Evolutionary conservation across 2,329 filamentous ascomycete genomes (phyloP).

Genomic region (Pseudogymnoascus sp.): DNA sequence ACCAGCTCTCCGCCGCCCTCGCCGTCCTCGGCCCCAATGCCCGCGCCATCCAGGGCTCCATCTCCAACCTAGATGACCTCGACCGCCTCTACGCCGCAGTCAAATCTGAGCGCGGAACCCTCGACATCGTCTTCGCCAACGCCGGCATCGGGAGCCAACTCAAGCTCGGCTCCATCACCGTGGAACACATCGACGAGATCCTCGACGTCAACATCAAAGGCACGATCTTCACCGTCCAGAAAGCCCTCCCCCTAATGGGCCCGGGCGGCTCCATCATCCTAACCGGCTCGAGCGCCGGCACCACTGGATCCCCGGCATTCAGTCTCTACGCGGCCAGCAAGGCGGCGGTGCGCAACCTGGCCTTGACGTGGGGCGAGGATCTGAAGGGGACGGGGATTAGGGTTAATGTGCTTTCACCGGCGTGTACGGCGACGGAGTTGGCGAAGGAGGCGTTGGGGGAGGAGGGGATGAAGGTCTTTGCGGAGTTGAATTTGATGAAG

Average conservation of each 20-base stretch:
- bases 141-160: conserved; percentile 17
- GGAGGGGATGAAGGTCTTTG: conserved; percentile 15
- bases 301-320: conserved; percentile 15
- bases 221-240: conserved; percentile 30
- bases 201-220: conserved; percentile 30
- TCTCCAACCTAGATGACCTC: conserved; percentile 18
- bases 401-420: conserved; percentile 20
- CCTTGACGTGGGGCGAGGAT: conserved; percentile 14
- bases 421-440: conserved; percentile 19
- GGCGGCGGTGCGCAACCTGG: conserved; percentile 18
- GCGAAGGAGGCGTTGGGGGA: conserved; percentile 16
- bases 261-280: conserved; percentile 18
- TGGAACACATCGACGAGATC: conserved; percentile 20
- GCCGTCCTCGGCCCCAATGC: conserved; percentile 17
- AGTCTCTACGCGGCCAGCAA: conserved; percentile 19
- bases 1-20: conserved; percentile 16
- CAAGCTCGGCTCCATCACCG: conserved; percentile 18
- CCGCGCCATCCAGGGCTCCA: conserved; percentile 16
- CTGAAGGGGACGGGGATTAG: conserved; percentile 19
- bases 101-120: conserved; percentile 19
- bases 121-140: conserved; percentile 21
- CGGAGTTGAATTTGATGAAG: conserved; percentile 12
- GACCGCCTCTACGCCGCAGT: conserved; percentile 19
- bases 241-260: conserved; percentile 21
- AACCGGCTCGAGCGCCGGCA: conserved; percentile 19